Percentiles rank a stretch among this genome's conserved stretches.
Evolutionary conservation across 1,284 basidiomycete species (phyloP).

Genomic region (Phylloporus sp.): DNA sequence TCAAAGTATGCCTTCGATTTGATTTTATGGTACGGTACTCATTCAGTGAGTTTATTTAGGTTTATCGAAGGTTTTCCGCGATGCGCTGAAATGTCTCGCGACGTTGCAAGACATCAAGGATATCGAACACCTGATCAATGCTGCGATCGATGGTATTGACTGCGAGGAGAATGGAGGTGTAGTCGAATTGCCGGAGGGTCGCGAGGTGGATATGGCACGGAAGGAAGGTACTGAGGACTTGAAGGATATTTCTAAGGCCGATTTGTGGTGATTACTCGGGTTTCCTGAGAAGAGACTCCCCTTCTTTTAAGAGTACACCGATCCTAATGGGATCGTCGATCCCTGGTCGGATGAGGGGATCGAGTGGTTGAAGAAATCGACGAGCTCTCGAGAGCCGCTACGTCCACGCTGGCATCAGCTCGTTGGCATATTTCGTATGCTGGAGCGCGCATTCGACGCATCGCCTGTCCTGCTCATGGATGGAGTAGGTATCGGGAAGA

Average conservation of each 20-base stretch:
- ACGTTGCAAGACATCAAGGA: not conserved
- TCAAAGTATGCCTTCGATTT: not conserved
- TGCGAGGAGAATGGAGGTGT: no score
- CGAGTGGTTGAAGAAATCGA: slow-evolving; percentile 1
- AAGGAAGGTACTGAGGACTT: slow-evolving; percentile 4
- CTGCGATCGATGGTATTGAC: not conserved
- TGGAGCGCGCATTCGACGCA: slow-evolving; percentile 12
- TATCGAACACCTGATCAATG: not conserved
- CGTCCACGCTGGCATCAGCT: slow-evolving; percentile 28
- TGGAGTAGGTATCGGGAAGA: slow-evolving; percentile 20
- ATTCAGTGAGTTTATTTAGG: not conserved
- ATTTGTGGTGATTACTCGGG: not conserved
- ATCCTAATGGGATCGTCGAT: slow-evolving; percentile 11
- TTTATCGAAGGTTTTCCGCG: not conserved
- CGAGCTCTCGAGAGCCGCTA: not conserved
- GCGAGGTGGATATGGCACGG: not conserved
- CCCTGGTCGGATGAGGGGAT: slow-evolving; percentile 22
- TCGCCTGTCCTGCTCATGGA: slow-evolving; percentile 21
- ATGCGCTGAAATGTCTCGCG: not conserved
- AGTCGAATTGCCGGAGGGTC: not conserved
- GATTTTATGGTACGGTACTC: not conserved
- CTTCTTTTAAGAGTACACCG: slow-evolving; percentile 4
- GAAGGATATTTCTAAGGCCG: not conserved
- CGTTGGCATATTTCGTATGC: slow-evolving; percentile 21
- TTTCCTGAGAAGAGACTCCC: not conserved